These are phyloP conservation scores for Volvox carteri DNA, from an alignment of 163 green algal species.

Conservation along the genomic window DNA sequence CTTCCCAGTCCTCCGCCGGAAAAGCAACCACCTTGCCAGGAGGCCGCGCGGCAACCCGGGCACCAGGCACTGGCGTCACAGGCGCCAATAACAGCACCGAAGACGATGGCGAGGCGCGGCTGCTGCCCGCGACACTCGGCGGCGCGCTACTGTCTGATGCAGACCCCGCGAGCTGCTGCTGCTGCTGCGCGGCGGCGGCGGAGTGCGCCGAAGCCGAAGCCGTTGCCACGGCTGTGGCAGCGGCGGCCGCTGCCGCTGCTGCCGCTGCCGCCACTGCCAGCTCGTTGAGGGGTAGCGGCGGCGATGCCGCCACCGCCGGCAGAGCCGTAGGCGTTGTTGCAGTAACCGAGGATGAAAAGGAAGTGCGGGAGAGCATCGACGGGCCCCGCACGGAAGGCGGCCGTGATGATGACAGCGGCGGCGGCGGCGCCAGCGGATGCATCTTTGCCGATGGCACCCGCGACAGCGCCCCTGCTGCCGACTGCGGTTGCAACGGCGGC, in stretches of 20 bases:
- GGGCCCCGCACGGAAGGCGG: background rate
- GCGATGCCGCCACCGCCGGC: background rate
- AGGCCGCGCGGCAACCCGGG: background rate
- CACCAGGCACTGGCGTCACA: too few relatives aligned
- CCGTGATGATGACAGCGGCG: background rate
- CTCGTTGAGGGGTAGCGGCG: background rate
- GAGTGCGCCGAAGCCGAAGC: background rate
- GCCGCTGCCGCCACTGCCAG: background rate
- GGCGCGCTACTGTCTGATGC: background rate
- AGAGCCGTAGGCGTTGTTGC: background rate
- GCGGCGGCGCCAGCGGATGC: too few relatives aligned
- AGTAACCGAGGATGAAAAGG: background rate
- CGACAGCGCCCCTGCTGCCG: background rate
- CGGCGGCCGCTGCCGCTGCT: background rate
- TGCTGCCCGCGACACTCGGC: background rate
- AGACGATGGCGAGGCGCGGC: background rate
- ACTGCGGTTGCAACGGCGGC: background rate
- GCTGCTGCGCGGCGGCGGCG: background rate
- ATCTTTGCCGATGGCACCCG: background rate
- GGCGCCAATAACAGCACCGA: background rate
- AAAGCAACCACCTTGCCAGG: slow-evolving; percentile 8
- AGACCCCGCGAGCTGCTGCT: background rate
- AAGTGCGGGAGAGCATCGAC: slow-evolving; percentile 4
- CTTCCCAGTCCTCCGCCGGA: background rate
- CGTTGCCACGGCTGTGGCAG: background rate